Base-by-base conservation (phyloP, 2,329 filamentous ascomycete species). In the Pseudogymnoascus sp. region DNA sequence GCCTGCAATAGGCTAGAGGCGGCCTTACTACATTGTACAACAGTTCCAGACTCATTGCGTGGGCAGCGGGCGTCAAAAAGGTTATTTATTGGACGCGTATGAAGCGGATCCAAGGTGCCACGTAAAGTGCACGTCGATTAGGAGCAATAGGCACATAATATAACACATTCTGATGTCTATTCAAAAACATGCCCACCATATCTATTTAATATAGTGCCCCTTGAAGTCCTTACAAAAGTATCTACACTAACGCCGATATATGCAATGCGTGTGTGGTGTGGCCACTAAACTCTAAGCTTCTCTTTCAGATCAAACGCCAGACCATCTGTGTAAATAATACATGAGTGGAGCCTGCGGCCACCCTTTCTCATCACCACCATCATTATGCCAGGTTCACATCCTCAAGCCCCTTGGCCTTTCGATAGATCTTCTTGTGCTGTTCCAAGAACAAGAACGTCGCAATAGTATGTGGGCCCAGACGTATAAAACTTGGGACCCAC, bases 361-460 rank as follows among this genome's bases (percentile, higher is more conserved):
- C 47, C 44, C 47, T 16, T 31, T 28, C 6, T 53, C 47, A 5
- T 53, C 47, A 53, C 16, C 11, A n/a, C 50, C 14, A 56, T 21
- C 50, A 35, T 21, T 35, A 56, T 8, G 50, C n/a, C n/a, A 56
- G 16, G 28, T 56, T 56, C n/a, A 56, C 50, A 56, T 56, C 70
- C 14, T 70, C 68, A 5, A 72, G 62, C 7, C 70, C 70, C 44
- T 70, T 73, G n/a, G 84, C 66, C 66, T 79, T 79, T 73, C 82
- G 81, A 76, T 91, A 95, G 25, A 86, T 74, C 75, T 88, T 90
- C 78, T 92, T 91, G 75, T 96, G 91, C 74, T 91, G 86, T 74
- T 96, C 91, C 71, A 96, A 74, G 74, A 94, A 92, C 71, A 96
- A 73, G 74, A 96, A 92, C 37, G 91, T 96, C 69, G 88, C 88